Evolutionary conservation across 1,284 basidiomycete genomes (phyloP).

Genomic region (Prillingera fragicola): DNA sequence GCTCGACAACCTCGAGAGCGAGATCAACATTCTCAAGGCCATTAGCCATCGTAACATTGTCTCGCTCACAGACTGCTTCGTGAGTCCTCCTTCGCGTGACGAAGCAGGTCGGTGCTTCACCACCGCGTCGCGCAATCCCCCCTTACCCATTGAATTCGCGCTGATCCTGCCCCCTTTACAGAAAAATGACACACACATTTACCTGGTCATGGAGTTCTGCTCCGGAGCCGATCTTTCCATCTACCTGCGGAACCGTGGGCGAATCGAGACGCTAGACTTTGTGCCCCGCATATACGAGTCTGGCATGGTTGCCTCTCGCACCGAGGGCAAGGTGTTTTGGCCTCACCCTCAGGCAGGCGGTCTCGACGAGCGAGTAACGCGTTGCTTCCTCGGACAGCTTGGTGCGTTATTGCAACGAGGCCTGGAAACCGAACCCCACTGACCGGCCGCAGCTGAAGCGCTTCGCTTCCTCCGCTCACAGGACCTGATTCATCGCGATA

Average conservation of each 20-base stretch:
- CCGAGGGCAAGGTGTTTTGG: conserved; percentile 61
- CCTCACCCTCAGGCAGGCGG: conserved; percentile 87
- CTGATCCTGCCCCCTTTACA: conserved; percentile 37
- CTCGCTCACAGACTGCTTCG: conserved; percentile 82
- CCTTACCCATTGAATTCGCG: not conserved
- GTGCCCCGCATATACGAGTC: conserved; percentile 55
- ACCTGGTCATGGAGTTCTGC: conserved; percentile 97
- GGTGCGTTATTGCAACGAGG: conserved; percentile 53
- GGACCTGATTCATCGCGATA: conserved; percentile 92
- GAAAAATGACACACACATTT: conserved; percentile 90
- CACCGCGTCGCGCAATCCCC: not conserved
- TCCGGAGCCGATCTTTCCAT: conserved; percentile 90
- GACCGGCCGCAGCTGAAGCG: conserved; percentile 62
- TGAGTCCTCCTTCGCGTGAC: conserved; percentile 35
- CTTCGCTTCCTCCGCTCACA: conserved; percentile 84
- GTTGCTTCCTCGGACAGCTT: conserved; percentile 88
- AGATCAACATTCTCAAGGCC: conserved; percentile 94
- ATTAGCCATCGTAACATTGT: conserved; percentile 92
- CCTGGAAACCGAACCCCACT: not conserved
- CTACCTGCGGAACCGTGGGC: conserved; percentile 91
- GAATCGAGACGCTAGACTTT: conserved; percentile 77
- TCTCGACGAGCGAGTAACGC: conserved; percentile 80
- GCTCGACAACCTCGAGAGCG: conserved; percentile 92
- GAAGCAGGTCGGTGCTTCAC: no score
- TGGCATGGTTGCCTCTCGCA: conserved; percentile 49